phyloP scores from a whole-genome alignment of 179 eudicot species.

The Silene coronaria region DNA sequence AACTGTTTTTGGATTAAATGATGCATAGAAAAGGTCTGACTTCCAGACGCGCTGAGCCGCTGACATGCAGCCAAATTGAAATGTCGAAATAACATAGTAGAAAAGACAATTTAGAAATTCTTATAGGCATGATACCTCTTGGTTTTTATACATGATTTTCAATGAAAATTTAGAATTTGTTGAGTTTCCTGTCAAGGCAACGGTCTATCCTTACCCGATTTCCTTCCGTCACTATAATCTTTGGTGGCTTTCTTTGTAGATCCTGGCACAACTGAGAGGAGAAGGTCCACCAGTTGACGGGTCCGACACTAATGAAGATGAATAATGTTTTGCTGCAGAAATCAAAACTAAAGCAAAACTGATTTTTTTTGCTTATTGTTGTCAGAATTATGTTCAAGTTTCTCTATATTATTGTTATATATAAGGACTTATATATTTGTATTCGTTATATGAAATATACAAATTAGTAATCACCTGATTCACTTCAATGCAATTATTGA shows the following conservation, averaged over 20 bases:
- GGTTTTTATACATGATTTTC: no score
- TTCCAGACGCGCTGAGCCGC: no score
- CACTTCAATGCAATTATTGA: background rate
- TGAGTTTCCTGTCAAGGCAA: background rate
- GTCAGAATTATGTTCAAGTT: constrained; percentile 8
- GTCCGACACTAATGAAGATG: constrained; percentile 14
- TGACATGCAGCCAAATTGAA: no score
- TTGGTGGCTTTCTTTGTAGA: background rate
- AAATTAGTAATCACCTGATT: background rate
- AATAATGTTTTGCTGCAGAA: background rate
- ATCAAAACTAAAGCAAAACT: background rate
- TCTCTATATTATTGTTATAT: background rate
- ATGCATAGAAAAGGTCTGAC: no score
- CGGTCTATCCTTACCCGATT: background rate
- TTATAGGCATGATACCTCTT: no score
- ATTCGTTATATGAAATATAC: background rate
- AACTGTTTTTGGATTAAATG: no score
- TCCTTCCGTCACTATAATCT: background rate
- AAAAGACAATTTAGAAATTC: no score
- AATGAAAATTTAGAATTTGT: no score
- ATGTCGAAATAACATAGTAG: no score
- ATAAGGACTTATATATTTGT: background rate
- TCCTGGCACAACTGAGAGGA: constrained; percentile 1
- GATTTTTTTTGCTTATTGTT: background rate
- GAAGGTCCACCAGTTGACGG: constrained; percentile 8